Conservation (phyloP, 129 eudicot species). For the Flaveria bidentis region DNA sequence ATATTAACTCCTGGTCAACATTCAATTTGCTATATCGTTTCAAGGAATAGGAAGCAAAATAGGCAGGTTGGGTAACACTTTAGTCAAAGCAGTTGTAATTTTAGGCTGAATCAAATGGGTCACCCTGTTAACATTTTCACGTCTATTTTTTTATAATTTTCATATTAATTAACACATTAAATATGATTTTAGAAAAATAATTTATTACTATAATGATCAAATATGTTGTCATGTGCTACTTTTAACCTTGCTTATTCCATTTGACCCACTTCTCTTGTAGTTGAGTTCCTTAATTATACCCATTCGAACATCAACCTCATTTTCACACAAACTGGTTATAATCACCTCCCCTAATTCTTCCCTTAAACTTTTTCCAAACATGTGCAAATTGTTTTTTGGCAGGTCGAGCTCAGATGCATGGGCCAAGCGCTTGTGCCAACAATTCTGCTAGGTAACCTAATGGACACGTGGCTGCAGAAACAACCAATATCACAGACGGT, state of each 20-base stretch:
- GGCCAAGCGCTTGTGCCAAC: slow-evolving; percentile 67
- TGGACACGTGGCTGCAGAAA: slow-evolving; percentile 77
- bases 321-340: not conserved
- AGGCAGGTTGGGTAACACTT: not conserved
- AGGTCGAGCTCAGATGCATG: slow-evolving; percentile 79
- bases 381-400: slow-evolving; percentile 3
- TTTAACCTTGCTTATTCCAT: not conserved
- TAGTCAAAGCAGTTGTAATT: not conserved
- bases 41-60: not conserved
- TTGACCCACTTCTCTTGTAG: slow-evolving; percentile 1
- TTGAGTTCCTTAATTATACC: not conserved
- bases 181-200: not conserved
- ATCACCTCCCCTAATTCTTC: not conserved
- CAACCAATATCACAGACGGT: slow-evolving; percentile 51
- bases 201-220: not conserved
- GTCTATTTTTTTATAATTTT: not conserved
- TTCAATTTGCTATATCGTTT: not conserved
- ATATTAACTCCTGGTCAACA: not conserved
- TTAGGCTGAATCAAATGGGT: not conserved
- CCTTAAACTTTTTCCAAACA: not conserved
- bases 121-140: not conserved
- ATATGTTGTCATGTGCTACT: not conserved
- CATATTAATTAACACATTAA: not conserved
- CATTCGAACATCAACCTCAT: not conserved
- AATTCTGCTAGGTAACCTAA: slow-evolving; percentile 50